A percentile compares a stretch with the other conserved stretches of the same genome.
These are phyloP conservation scores for Vitis hybrid DNA, from an alignment of 177 flowering plant genomes.

Conservation along the genomic window DNA sequence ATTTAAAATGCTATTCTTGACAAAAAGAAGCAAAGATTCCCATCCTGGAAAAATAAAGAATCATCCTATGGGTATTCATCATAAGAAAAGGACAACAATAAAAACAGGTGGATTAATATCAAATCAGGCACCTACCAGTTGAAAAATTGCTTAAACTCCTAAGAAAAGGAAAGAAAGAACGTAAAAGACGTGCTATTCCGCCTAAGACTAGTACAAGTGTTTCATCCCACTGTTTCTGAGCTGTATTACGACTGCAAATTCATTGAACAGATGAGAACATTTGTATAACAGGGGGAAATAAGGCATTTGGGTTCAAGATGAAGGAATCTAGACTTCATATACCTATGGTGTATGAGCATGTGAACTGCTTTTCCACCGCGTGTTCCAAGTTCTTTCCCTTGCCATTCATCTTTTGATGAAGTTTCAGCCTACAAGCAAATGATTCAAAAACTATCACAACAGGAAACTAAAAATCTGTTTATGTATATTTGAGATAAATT, in stretches of 20 bases:
- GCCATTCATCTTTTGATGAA: conserved; percentile 98
- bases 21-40: conserved; percentile 78
- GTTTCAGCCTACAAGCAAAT: conserved; percentile 67
- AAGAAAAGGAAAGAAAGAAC: conserved; percentile 84
- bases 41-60: conserved; percentile 61
- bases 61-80: background rate
- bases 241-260: conserved; percentile 88
- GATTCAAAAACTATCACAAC: conserved; percentile 2
- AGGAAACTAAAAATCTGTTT: background rate
- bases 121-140: conserved; percentile 53
- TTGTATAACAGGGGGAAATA: background rate
- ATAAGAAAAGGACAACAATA: conserved; percentile 1
- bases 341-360: conserved; percentile 99
- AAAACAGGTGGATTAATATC: background rate
- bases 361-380: conserved; percentile 97
- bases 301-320: conserved; percentile 2
- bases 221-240: conserved; percentile 99
- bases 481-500: background rate
- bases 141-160: conserved; percentile 66
- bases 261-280: conserved; percentile 8
- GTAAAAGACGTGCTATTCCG: conserved; percentile 87
- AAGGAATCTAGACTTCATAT: conserved; percentile 6
- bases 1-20: conserved; percentile 68
- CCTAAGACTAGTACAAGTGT: conserved; percentile 90
- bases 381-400: conserved; percentile 93